Percentiles rank a stretch among this genome's conserved stretches.
Evolutionary conservation across 1,139 yeast genomes (phyloP).

Genomic region (Sugiyamaella neomexicana): DNA sequence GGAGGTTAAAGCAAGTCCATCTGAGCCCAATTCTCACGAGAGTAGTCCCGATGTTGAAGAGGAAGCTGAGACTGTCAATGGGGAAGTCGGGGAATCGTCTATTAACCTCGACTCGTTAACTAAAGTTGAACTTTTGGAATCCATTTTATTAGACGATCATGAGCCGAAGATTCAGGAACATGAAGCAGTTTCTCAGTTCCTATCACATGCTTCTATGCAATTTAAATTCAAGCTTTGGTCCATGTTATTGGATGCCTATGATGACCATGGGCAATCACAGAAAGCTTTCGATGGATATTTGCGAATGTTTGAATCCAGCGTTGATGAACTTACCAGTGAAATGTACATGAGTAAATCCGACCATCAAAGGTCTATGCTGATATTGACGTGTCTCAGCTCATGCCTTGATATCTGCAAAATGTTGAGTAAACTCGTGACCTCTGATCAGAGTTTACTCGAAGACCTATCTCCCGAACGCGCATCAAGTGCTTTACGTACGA

Average conservation of each 20-base stretch:
- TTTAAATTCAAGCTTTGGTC: conserved; percentile 77
- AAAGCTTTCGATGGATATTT: conserved; percentile 59
- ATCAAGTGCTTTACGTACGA: conserved; percentile 33
- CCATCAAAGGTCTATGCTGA: conserved; percentile 31
- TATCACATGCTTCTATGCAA: conserved; percentile 62
- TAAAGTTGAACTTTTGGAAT: conserved; percentile 53
- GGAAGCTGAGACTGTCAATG: conserved; percentile 25
- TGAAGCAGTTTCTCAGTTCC: conserved; percentile 57
- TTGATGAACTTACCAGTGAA: conserved; percentile 42
- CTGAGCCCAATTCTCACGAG: conserved; percentile 5
- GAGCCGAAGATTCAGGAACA: conserved; percentile 39
- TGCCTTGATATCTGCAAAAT: conserved; percentile 47
- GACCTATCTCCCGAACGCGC: conserved; percentile 22
- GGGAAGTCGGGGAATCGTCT: conserved; percentile 21
- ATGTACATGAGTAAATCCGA: conserved; percentile 28
- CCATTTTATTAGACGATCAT: conserved; percentile 45
- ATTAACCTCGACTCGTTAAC: not conserved
- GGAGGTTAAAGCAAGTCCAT: conserved; percentile 10
- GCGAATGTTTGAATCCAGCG: conserved; percentile 48
- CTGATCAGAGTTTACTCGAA: conserved; percentile 27
- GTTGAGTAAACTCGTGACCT: conserved; percentile 32
- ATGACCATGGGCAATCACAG: conserved; percentile 43
- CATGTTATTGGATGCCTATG: conserved; percentile 63
- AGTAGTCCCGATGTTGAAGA: conserved; percentile 13
- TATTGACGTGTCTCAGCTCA: conserved; percentile 49